Percentiles rank a stretch among this genome's conserved stretches.
Conservation (phyloP, 768 basidiomycete species). For the Auricularia sp. region DNA sequence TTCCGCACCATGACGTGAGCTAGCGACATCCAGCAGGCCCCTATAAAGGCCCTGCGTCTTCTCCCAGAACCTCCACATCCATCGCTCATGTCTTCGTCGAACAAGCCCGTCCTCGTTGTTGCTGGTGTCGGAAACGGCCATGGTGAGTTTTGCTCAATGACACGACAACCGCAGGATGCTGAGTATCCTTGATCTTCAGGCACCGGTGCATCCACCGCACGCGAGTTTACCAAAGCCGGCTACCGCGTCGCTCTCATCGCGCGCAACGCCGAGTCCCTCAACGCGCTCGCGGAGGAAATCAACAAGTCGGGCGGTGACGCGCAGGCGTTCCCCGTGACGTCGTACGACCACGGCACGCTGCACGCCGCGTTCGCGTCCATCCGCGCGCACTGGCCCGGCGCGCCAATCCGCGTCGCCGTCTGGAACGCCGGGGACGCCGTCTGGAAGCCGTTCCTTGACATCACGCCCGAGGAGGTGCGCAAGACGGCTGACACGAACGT, state of each 20-base stretch:
- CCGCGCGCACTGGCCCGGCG: conserved; percentile 33
- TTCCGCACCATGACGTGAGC: too few species aligned
- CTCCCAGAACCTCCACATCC: too few species aligned
- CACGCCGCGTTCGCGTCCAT: conserved; percentile 43
- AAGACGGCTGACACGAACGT: conserved; percentile 42
- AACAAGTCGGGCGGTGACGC: conserved; percentile 50
- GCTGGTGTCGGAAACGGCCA: conserved; percentile 40
- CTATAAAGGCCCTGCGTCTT: too few species aligned
- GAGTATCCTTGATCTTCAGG: conserved; percentile 12
- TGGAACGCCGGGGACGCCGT: conserved; percentile 52
- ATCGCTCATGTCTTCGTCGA: not conserved
- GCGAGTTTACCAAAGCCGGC: conserved; percentile 32
- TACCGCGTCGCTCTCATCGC: conserved; percentile 62
- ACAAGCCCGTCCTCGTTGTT: conserved; percentile 36
- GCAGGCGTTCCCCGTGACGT: conserved; percentile 41
- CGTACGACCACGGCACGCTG: conserved; percentile 25
- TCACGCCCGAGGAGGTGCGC: conserved; percentile 49
- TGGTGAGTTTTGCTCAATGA: conserved; percentile 14
- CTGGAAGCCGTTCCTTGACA: conserved; percentile 59
- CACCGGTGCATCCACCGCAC: conserved; percentile 4
- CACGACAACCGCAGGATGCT: not conserved
- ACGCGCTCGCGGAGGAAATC: conserved; percentile 45
- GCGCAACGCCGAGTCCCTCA: conserved; percentile 43
- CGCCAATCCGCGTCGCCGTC: conserved; percentile 44
- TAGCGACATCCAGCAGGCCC: too few species aligned